A percentile compares a stretch with the other conserved stretches of the same genome.
Evolutionary conservation across 768 basidiomycete genomes (phyloP).

Genomic region (Xanthoconium purpureum): DNA sequence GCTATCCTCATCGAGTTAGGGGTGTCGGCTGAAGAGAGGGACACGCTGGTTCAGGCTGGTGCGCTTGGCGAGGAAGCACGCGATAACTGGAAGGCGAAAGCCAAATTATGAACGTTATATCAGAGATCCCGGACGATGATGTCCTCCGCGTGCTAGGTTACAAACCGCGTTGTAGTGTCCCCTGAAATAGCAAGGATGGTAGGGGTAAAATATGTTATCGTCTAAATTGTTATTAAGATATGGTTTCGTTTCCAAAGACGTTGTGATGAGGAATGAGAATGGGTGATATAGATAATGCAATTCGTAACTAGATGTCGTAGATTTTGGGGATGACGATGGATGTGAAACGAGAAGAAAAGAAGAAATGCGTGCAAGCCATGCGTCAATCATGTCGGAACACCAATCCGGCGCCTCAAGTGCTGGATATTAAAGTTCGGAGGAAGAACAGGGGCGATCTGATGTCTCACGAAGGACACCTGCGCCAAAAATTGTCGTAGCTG

Average conservation of each 20-base stretch:
- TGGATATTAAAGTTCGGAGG: conserved; percentile 34
- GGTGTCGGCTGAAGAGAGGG: conserved; percentile 39
- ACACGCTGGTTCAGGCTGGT: conserved; percentile 42
- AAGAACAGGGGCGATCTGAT: conserved; percentile 31
- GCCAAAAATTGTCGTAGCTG: conserved; percentile 31
- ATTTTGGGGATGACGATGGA: background rate
- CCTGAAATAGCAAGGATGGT: background rate
- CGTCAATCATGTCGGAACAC: conserved; percentile 18
- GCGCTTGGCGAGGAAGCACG: conserved; percentile 41
- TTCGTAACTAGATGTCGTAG: no score
- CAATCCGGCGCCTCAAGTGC: conserved; percentile 29
- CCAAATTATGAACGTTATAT: conserved; percentile 21
- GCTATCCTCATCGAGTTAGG: conserved; percentile 55
- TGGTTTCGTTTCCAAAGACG: background rate
- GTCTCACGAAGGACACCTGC: conserved; percentile 30
- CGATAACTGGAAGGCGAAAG: conserved; percentile 18
- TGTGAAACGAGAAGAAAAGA: background rate
- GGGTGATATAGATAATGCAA: background rate
- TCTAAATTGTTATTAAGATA: conserved; percentile 14
- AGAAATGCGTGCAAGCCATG: background rate
- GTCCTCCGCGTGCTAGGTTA: conserved; percentile 8
- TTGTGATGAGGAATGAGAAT: background rate
- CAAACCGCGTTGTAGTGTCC: background rate
- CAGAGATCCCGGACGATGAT: background rate
- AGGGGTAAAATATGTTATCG: background rate